phyloP scores from a whole-genome alignment of 495 filamentous ascomycete genomes.

The Sporormia fimetaria region DNA sequence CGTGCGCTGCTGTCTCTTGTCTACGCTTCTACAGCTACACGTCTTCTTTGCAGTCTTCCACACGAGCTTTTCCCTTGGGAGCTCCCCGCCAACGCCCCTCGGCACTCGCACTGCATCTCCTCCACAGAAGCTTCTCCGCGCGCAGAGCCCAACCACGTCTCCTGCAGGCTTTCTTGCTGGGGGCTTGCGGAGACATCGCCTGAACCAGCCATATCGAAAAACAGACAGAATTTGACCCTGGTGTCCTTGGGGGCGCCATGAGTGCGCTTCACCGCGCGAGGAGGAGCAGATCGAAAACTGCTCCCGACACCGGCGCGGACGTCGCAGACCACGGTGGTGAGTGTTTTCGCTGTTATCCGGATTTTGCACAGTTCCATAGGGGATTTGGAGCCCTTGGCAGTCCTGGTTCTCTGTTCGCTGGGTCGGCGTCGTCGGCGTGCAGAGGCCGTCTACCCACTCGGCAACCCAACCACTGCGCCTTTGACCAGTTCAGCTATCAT shows the following conservation, averaged over 20 bases:
- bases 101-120: constrained; percentile 7
- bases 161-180: constrained; percentile 7
- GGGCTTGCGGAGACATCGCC: constrained; percentile 3
- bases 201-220: constrained; percentile 4
- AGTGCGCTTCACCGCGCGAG: constrained; percentile 25
- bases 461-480: too few species aligned
- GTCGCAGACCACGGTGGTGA: constrained; percentile 8
- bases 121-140: constrained; percentile 10
- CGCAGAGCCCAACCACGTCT: constrained; percentile 4
- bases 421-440: too few species aligned
- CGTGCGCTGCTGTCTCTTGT: too few species aligned
- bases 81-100: constrained; percentile 5
- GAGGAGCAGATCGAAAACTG: constrained; percentile 26
- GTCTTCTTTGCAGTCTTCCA: neutral
- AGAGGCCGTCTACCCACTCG: too few species aligned
- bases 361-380: too few species aligned
- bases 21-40: neutral
- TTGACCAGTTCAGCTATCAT: too few species aligned
- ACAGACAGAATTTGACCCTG: constrained; percentile 13
- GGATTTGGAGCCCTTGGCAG: too few species aligned
- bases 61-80: neutral
- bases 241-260: constrained; percentile 24
- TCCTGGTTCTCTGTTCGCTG: too few species aligned
- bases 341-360: too few species aligned
- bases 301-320: constrained; percentile 11